These are phyloP conservation scores for Protomyces arabidopsidicola DNA, from an alignment of 1,139 yeast genomes.

Conservation along the genomic window DNA sequence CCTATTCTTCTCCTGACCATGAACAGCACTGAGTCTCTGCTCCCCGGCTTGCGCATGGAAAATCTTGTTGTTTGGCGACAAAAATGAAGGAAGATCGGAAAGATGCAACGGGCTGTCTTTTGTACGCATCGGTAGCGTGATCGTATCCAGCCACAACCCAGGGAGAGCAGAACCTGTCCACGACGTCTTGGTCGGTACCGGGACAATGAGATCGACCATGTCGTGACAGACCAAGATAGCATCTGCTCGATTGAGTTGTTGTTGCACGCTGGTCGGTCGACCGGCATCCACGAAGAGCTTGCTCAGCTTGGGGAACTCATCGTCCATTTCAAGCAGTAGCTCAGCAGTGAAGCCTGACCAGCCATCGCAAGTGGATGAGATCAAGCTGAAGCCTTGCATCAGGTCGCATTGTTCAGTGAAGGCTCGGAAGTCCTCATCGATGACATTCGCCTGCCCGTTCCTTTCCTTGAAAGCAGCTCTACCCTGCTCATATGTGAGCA, in stretches of 20 bases:
- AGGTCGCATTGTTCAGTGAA: constrained; percentile 73
- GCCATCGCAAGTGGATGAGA: constrained; percentile 65
- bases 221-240: constrained; percentile 3
- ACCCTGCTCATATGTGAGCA: constrained; percentile 17
- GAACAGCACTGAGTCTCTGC: not conserved
- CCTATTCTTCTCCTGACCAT: not conserved
- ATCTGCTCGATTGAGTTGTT: not conserved
- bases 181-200: not conserved
- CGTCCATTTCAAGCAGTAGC: constrained; percentile 53
- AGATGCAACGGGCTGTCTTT: constrained; percentile 1
- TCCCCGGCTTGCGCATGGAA: constrained; percentile 1
- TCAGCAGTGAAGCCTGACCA: constrained; percentile 78
- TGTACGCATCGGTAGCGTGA: constrained; percentile 24
- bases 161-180: constrained; percentile 25
- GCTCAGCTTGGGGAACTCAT: constrained; percentile 47
- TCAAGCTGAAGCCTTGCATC: constrained; percentile 62
- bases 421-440: constrained; percentile 57
- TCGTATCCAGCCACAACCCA: constrained; percentile 20
- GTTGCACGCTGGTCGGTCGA: not conserved
- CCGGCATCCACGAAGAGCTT: constrained; percentile 5
- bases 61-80: constrained; percentile 9
- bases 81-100: constrained; percentile 18
- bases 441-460: constrained; percentile 43
- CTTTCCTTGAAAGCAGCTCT: constrained; percentile 40
- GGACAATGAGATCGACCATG: constrained; percentile 8